Evolutionary conservation across 257 asterid genomes (phyloP), one percentile per base, ranked within the genome.

Genomic region (Capsicum baccatum): DNA sequence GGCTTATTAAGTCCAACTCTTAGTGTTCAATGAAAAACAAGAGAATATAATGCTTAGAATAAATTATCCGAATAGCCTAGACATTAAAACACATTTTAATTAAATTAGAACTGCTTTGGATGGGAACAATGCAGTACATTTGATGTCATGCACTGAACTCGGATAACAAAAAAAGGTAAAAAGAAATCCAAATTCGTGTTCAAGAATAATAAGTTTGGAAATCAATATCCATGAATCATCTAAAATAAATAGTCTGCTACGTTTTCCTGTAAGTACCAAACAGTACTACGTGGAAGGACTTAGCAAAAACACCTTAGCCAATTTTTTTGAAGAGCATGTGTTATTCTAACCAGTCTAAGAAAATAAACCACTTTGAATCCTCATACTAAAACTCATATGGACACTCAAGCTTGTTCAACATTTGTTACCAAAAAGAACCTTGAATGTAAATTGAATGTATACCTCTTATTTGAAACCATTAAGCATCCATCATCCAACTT

Each of bases 381-480:
- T 73, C 80, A 48, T 73, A 59, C 80, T 48, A 48, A 48, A 73
- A 71, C 15, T 73, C n/a, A 50, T 14, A 13, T 11, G 44, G 81
- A 52, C 14, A 21, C 63, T 76, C 81, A 4, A 52, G 47, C 11
- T 4, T 2, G 17, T 76, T 76, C 63, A 26, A 76, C 15, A 76
- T 55, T 83, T 80, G 79, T 57, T 52, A 9, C 21, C 76, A 76
- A 12, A 44, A 68, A 81, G 39, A 76, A 69, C 74, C 74, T 68
- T 6, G 37, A 74, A 58, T 63, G 26, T 55, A 73, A 47, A 87
- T 39, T 79, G 54, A 87, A 13, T 48, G 68, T 88, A 66, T 81
- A 96, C 99, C 98, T 91, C 84, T 80, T 84, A 85, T 92, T 90
- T 55, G 97, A 88, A 82, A 96, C 80, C 88, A 94, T 81, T 89